Evolutionary conservation across 306 rosid genomes (phyloP), one percentile per base, ranked within the genome.

Genomic region (Morella rubra): DNA sequence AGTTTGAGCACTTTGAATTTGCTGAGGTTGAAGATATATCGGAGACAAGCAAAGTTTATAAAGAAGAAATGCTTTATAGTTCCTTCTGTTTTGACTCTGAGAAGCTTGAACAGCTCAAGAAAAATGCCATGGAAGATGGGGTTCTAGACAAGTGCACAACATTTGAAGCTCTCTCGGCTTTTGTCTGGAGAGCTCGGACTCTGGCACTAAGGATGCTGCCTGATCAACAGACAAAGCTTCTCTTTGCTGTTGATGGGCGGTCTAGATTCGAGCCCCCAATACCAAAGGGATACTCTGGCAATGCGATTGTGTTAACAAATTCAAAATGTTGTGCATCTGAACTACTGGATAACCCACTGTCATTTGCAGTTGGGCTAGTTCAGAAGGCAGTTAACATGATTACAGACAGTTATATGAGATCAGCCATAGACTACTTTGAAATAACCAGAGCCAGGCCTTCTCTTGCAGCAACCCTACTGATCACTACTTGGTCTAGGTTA

Each of bases 151-250:
- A 73, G 16, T 95, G 97, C 80, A 76, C 93, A 0, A 80, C 85
- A 41, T 95, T 92, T 51, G 91, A 88, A 79, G 93, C 90, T 2
- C 92, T 95, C 51, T 81, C 97, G 2, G 96, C 76, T 16, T 92
- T 95, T 78, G 97, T 95, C 0, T 92, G 99, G 99, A 89, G 84
- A 58, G 83, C 97, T 9, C 71, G 99, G 82, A 92, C 91, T 3
- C 72, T 49, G 70, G 86, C 98, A 3, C 59, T 95, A 5, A 81
- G 81, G 56, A 84, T 95, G 96, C 60, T 78, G 1, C 84, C 96
- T 8, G 81, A 95, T 8, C 92, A 95, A 52, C 56, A 87, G 65
- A 90, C 91, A 3, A 92, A 92, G 84, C 91, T 95, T 1, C 93
- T 92, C 55, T 90, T 95, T 15, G 96, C 97, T 0, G 97, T 87